These are phyloP conservation scores for Pseudozyma sp. DNA, from an alignment of 1,284 basidiomycete genomes.

Conservation along the genomic window DNA sequence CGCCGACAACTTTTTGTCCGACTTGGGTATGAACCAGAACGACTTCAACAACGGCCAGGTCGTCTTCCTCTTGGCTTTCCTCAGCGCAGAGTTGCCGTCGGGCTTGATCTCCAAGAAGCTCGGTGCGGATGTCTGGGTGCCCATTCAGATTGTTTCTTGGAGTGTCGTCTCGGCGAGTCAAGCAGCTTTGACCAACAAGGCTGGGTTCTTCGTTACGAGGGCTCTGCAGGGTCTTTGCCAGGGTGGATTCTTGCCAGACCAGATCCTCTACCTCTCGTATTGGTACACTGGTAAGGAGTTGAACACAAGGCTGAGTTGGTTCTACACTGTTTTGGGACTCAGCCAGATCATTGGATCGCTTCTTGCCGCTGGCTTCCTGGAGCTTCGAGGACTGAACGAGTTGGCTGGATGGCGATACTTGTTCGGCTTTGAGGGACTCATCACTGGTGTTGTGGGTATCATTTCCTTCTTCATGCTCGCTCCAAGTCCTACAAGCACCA, in stretches of 20 bases:
- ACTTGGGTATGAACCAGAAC: conserved; percentile 53
- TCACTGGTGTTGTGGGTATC: conserved; percentile 31
- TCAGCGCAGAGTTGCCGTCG: conserved; percentile 55
- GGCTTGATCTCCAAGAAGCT: conserved; percentile 57
- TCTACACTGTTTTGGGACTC: conserved; percentile 70
- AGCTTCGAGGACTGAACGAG: conserved; percentile 43
- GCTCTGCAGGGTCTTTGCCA: conserved; percentile 69
- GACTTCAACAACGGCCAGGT: conserved; percentile 60
- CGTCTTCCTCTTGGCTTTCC: conserved; percentile 43
- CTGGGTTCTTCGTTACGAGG: conserved; percentile 50
- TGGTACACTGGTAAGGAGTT: conserved; percentile 70
- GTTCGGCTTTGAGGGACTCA: conserved; percentile 45
- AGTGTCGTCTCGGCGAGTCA: conserved; percentile 35
- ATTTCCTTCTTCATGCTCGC: conserved; percentile 42
- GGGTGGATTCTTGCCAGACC: conserved; percentile 72
- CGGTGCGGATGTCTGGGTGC: conserved; percentile 57
- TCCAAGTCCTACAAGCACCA: conserved; percentile 39
- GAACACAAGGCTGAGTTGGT: conserved; percentile 76
- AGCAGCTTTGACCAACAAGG: conserved; percentile 17
- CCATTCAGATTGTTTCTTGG: conserved; percentile 51
- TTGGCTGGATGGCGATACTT: conserved; percentile 51
- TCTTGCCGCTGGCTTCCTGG: conserved; percentile 46
- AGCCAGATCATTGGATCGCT: conserved; percentile 47
- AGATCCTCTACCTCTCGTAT: conserved; percentile 69
- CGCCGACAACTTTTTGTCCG: conserved; percentile 49